phyloP scores from a whole-genome alignment of 176 grass and related monocot species.

The Aechmea fasciata region DNA sequence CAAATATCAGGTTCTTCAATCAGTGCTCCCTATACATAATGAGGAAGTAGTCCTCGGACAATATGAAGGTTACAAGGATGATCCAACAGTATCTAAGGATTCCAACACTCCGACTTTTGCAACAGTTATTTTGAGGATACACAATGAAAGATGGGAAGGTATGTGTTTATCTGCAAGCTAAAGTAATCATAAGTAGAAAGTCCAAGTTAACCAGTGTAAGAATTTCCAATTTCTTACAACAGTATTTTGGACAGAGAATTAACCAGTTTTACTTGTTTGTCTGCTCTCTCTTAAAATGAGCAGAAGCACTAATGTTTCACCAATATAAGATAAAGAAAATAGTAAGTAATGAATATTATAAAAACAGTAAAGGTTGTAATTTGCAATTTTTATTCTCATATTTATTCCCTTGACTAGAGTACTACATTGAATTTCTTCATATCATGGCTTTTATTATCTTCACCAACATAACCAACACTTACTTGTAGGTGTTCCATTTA shows the following conservation, averaged over 20 bases:
- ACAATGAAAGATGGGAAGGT: conserved; percentile 99
- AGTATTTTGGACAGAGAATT: too few relatives aligned
- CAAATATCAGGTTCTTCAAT: conserved; percentile 81
- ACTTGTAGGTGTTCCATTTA: conserved; percentile 89
- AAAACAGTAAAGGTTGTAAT: not conserved
- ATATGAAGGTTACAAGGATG: conserved; percentile 94
- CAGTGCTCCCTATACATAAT: conserved; percentile 68
- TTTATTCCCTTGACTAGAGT: not conserved
- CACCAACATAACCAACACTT: conserved; percentile 21
- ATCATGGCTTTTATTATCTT: conserved; percentile 9
- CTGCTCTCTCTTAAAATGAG: too few relatives aligned
- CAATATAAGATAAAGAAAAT: not conserved
- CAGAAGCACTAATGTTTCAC: too few relatives aligned
- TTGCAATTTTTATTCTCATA: not conserved
- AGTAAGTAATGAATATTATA: not conserved
- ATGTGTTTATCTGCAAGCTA: not conserved
- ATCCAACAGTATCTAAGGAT: conserved; percentile 83
- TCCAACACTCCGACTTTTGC: conserved; percentile 99
- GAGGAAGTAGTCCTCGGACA: conserved; percentile 97
- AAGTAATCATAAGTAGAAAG: not conserved
- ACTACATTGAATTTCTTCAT: conserved; percentile 2
- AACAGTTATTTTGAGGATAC: conserved; percentile 71
- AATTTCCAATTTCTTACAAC: too few relatives aligned
- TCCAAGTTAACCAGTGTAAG: too few relatives aligned
- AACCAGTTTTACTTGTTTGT: too few relatives aligned